Percentiles rank a stretch among this genome's conserved stretches.
Evolutionary conservation across 371 early-diverging fungal genomes (phyloP).

Genomic region (Saksenaea vasiformis): DNA sequence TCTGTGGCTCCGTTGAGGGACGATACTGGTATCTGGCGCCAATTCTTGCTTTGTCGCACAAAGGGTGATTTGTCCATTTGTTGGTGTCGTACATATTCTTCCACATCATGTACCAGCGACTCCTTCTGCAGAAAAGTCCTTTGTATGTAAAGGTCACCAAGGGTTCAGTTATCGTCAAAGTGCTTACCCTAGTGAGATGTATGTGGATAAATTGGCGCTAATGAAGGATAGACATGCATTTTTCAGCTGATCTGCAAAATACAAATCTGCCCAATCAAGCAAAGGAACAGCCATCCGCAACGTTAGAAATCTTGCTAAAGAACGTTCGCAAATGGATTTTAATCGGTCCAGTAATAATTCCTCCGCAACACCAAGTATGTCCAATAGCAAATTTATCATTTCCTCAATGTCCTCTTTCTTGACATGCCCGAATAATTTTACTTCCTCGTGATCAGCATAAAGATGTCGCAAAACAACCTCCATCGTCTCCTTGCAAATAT

Average conservation of each 20-base stretch:
- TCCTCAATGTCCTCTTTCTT: conserved; percentile 46
- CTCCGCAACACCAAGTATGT: conserved; percentile 64
- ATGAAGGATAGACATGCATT: conserved; percentile 60
- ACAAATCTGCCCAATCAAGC: conserved; percentile 59
- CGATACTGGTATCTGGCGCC: background rate
- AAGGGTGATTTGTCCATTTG: conserved; percentile 24
- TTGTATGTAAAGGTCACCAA: background rate
- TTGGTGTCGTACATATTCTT: conserved; percentile 19
- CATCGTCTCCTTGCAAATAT: conserved; percentile 50
- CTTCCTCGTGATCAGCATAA: conserved; percentile 49
- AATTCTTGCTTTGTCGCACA: background rate
- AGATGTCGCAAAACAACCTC: conserved; percentile 51
- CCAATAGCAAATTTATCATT: conserved; percentile 53
- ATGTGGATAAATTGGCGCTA: conserved; percentile 61
- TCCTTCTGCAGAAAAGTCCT: background rate
- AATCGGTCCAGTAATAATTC: conserved; percentile 63
- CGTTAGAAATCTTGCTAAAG: conserved; percentile 51
- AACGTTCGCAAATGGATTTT: conserved; percentile 54
- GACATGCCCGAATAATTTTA: conserved; percentile 39
- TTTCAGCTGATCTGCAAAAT: conserved; percentile 53
- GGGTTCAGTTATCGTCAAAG: background rate
- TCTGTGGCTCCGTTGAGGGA: conserved; percentile 7
- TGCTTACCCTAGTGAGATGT: conserved; percentile 52
- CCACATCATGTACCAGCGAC: conserved; percentile 26
- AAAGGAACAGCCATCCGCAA: conserved; percentile 54